These are phyloP conservation scores for Aspergillus intermedius DNA, from an alignment of 2,329 filamentous ascomycete genomes.

Conservation along the genomic window DNA sequence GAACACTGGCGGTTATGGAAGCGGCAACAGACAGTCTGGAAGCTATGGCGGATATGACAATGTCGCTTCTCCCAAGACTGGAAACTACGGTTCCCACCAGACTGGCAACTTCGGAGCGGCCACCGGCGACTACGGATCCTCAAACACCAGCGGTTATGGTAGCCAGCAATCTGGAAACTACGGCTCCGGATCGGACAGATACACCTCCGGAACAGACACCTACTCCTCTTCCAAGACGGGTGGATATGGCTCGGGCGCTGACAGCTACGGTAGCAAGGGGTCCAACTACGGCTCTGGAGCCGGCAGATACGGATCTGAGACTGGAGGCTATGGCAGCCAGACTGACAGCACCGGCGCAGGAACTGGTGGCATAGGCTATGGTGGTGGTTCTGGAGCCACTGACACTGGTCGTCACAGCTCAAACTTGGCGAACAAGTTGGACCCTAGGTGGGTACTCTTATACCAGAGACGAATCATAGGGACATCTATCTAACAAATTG, in stretches of 20 bases:
- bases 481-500: not conserved
- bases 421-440: not conserved
- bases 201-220: not conserved
- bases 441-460: not conserved
- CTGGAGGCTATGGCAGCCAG: constrained; percentile 1
- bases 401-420: constrained; percentile 2
- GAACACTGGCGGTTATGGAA: not conserved
- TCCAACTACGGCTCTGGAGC: constrained; percentile 1
- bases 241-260: not conserved
- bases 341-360: constrained; percentile 4
- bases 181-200: not conserved
- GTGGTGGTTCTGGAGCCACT: not conserved
- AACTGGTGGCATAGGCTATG: not conserved
- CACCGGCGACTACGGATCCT: too few relatives aligned
- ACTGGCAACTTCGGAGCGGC: too few relatives aligned
- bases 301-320: constrained; percentile 19
- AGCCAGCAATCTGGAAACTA: too few relatives aligned
- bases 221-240: not conserved
- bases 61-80: too few relatives aligned
- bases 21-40: not conserved
- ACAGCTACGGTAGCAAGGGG: constrained; percentile 5
- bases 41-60: constrained; percentile 2
- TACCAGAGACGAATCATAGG: too few relatives aligned
- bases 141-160: too few relatives aligned
- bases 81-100: too few relatives aligned